A percentile compares a stretch with the other conserved stretches of the same genome.
phyloP scores from a whole-genome alignment of 2,329 filamentous ascomycete species.

The Fusarium sacchari region DNA sequence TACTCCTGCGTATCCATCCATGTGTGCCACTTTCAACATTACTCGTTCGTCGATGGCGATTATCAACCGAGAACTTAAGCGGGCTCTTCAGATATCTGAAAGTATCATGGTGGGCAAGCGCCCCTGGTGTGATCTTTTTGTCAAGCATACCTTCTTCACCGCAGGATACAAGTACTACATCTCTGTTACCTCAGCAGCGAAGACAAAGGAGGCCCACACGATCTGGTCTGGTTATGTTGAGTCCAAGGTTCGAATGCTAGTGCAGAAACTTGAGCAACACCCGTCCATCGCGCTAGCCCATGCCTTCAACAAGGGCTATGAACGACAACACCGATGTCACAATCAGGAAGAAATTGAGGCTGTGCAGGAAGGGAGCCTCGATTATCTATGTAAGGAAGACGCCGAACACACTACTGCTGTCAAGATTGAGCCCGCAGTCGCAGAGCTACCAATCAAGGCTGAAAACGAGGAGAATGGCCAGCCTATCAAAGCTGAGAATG shows the following conservation, averaged over 20 bases:
- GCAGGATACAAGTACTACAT: conserved; percentile 95
- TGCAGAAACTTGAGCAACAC: conserved; percentile 84
- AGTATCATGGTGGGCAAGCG: conserved; percentile 81
- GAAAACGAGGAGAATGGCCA: conserved; percentile 55
- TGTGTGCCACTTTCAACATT: conserved; percentile 97
- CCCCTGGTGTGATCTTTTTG: conserved; percentile 88
- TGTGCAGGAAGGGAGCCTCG: conserved; percentile 64
- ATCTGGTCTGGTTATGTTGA: conserved; percentile 93
- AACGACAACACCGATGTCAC: conserved; percentile 79
- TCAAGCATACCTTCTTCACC: conserved; percentile 93
- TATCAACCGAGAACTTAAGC: conserved; percentile 83
- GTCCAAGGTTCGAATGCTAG: conserved; percentile 88
- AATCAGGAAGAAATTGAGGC: conserved; percentile 61
- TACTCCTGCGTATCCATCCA: conserved; percentile 95
- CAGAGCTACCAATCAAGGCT: conserved; percentile 54
- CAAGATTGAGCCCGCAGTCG: conserved; percentile 27
- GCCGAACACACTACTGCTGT: conserved; percentile 50
- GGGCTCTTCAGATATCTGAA: conserved; percentile 80
- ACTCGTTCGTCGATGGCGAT: conserved; percentile 85
- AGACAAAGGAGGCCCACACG: conserved; percentile 83
- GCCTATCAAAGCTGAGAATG: conserved; percentile 50
- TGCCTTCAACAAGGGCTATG: conserved; percentile 92
- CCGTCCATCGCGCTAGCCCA: conserved; percentile 84
- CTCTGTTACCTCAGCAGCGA: conserved; percentile 84
- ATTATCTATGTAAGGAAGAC: conserved; percentile 54